A percentile compares a stretch with the other conserved stretches of the same genome.
Conservation (phyloP, 345 rosid species). For the Hypericum androsaemum region DNA sequence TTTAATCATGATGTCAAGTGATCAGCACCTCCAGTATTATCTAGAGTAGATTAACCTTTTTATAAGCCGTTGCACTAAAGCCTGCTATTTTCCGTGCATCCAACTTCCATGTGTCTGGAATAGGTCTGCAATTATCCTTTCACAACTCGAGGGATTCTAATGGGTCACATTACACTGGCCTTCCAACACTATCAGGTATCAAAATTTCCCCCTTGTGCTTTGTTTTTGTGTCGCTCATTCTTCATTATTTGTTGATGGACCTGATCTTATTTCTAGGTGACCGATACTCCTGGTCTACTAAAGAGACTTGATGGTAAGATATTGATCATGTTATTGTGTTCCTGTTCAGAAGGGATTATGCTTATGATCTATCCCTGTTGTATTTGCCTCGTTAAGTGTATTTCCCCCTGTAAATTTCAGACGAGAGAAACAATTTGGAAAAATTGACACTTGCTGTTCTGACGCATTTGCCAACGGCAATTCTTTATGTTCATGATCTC, state of each 20-base stretch:
- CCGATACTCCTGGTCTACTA: slow-evolving; percentile 92
- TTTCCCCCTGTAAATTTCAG: slow-evolving; percentile 27
- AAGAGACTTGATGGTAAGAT: slow-evolving; percentile 71
- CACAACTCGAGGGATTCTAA: slow-evolving; percentile 90
- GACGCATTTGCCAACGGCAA: slow-evolving; percentile 84
- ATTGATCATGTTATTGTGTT: neutral
- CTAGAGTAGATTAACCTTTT: too few relatives aligned
- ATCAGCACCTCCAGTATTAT: too few relatives aligned
- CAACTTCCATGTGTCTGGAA: slow-evolving; percentile 1
- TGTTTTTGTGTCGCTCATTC: neutral
- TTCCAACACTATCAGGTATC: slow-evolving; percentile 68
- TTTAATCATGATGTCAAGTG: too few relatives aligned
- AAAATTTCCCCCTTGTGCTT: neutral
- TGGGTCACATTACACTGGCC: slow-evolving; percentile 76
- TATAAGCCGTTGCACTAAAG: neutral
- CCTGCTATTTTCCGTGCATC: slow-evolving; percentile 3
- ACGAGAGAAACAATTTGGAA: slow-evolving; percentile 84
- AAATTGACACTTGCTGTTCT: slow-evolving; percentile 89
- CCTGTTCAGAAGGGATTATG: neutral
- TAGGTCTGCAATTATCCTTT: slow-evolving; percentile 96
- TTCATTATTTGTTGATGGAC: slow-evolving; percentile 10
- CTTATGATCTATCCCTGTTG: neutral
- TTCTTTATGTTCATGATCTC: slow-evolving; percentile 84
- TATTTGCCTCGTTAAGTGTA: neutral
- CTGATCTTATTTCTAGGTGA: slow-evolving; percentile 51